These are phyloP conservation scores for Zymoseptoria crescenta DNA, from an alignment of 2,329 filamentous ascomycete genomes.

Conservation along the genomic window DNA sequence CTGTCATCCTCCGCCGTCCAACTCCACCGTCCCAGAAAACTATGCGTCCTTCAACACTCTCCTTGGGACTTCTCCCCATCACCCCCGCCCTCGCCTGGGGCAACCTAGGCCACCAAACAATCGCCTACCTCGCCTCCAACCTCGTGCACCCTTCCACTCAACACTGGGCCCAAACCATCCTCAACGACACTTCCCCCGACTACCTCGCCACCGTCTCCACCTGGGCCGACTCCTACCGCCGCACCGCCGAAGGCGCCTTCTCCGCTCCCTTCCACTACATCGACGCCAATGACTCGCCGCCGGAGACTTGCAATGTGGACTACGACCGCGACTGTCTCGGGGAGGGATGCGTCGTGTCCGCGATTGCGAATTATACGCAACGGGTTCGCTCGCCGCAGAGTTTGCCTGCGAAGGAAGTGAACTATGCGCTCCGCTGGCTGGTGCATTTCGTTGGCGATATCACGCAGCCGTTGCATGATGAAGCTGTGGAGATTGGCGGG, in stretches of 20 bases:
- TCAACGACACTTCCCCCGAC: constrained; percentile 36
- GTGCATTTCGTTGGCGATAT: constrained; percentile 57
- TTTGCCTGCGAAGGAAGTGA: constrained; percentile 29
- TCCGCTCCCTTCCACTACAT: constrained; percentile 45
- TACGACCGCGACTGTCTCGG: constrained; percentile 45
- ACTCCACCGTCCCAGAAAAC: no score
- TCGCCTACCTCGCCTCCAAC: constrained; percentile 48
- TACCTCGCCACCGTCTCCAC: constrained; percentile 47
- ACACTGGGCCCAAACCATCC: constrained; percentile 37
- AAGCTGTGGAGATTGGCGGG: constrained; percentile 38
- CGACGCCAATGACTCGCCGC: constrained; percentile 43
- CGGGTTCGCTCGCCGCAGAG: constrained; percentile 28
- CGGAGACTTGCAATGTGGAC: constrained; percentile 41
- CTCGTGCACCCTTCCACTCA: constrained; percentile 38
- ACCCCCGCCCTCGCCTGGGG: constrained; percentile 40
- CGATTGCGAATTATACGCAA: constrained; percentile 46
- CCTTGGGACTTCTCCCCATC: no score
- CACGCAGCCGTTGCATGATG: constrained; percentile 57
- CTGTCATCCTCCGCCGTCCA: no score
- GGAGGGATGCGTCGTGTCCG: constrained; percentile 45
- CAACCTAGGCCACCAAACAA: constrained; percentile 45
- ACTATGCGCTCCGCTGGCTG: constrained; percentile 43
- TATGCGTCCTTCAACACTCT: no score
- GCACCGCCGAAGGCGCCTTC: constrained; percentile 41
- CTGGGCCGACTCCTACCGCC: constrained; percentile 48